These are phyloP conservation scores for Paramecium tetraurelia DNA, from an alignment of 73 alveolate genomes.

Conservation along the genomic window DNA sequence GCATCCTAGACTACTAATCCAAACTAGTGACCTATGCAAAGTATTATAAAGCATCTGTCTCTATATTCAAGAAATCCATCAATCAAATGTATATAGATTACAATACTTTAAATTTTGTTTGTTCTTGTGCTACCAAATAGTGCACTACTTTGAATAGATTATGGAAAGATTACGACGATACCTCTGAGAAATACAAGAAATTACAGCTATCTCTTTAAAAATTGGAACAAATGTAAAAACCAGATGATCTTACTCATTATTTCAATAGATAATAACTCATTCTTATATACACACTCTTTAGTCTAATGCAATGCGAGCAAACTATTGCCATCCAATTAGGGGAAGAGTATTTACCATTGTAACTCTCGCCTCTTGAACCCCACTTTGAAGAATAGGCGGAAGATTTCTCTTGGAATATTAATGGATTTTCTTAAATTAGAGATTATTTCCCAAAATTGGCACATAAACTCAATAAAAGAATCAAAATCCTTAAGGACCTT, in stretches of 20 bases:
- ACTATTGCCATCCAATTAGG: background rate
- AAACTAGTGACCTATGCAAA: background rate
- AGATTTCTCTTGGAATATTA: background rate
- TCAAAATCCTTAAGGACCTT: background rate
- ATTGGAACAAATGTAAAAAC: background rate
- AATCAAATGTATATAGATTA: background rate
- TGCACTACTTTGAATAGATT: background rate
- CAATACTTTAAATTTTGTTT: background rate
- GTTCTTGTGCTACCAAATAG: background rate
- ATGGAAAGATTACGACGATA: background rate
- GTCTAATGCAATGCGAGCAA: background rate
- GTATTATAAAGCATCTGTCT: background rate
- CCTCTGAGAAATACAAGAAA: background rate
- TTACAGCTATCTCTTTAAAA: background rate
- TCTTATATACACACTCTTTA: background rate
- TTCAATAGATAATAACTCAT: background rate
- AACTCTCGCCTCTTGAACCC: background rate
- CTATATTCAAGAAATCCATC: background rate
- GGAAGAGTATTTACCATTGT: background rate
- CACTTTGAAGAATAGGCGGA: background rate
- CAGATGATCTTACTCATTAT: constrained; percentile 1
- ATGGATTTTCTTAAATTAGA: background rate
- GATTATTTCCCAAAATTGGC: constrained; percentile 24
- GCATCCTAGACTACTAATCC: background rate
- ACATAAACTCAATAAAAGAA: constrained; percentile 10